phyloP scores from a whole-genome alignment of 2,329 filamentous ascomycete genomes.

The Aaosphaeria arxii region DNA sequence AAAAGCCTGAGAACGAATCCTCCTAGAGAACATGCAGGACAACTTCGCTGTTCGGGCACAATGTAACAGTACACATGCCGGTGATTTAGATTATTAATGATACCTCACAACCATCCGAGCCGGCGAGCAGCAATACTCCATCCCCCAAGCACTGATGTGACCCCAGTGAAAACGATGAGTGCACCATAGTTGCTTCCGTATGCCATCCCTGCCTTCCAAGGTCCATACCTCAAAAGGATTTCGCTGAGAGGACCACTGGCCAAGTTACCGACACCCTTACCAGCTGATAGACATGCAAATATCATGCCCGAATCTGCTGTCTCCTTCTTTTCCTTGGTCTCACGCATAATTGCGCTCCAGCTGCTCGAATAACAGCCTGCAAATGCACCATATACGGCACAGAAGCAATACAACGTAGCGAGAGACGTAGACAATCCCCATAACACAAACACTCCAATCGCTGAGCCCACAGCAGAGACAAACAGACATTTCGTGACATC shows the following conservation, averaged over 20 bases:
- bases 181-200: constrained; percentile 40
- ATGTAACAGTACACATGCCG: too few relatives aligned
- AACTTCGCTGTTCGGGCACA: too few relatives aligned
- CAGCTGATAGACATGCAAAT: constrained; percentile 47
- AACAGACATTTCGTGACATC: constrained; percentile 39
- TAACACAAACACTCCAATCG: constrained; percentile 40
- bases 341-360: constrained; percentile 46
- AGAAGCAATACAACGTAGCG: constrained; percentile 42
- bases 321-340: constrained; percentile 36
- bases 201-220: constrained; percentile 33
- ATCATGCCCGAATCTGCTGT: constrained; percentile 48
- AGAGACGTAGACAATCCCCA: constrained; percentile 46
- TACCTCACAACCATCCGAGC: constrained; percentile 27
- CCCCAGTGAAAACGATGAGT: constrained; percentile 38
- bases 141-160: constrained; percentile 22
- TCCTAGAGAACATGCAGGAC: too few relatives aligned
- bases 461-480: constrained; percentile 35
- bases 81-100: not conserved
- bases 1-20: too few relatives aligned
- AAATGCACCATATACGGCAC: constrained; percentile 41
- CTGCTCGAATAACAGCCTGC: constrained; percentile 39
- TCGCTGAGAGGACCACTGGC: constrained; percentile 52
- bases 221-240: constrained; percentile 36
- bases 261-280: constrained; percentile 52
- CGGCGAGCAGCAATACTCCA: constrained; percentile 29